Evolutionary conservation across 441 rosid species (phyloP), one percentile per base, ranked within the genome.

Genomic region (Adansonia madagascariensis): DNA sequence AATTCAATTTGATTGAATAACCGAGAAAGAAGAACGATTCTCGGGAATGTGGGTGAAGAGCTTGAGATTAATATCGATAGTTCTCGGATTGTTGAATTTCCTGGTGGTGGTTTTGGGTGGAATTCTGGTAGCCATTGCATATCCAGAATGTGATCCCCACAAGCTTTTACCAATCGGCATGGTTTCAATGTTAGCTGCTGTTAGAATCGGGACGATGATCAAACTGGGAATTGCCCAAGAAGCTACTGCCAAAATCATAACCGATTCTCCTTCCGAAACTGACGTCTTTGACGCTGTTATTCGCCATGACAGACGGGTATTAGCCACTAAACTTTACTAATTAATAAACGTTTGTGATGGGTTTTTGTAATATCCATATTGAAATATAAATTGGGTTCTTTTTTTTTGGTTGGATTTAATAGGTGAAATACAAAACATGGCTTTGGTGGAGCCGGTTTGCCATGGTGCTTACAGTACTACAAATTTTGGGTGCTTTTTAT

Each of bases 341-440:
- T 43, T 18, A 31, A 20, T 31, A 0, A 63, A 14, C 27, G 1
- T 41, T 60, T 39, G 67, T 61, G 41, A 31, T 47, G 18, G 8
- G 44, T 56, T 61, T 55, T 74, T 43, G 10, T 67, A 20, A 43
- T 39, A 9, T 18, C 3, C 47, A 63, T 74, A 3, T 53, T 59
- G 35, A 17, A 72, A 52, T 63, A 63, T 60, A 44, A 74, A 67
- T 17, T 60, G 68, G 55, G n/a, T 17, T 43, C 1, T 65, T 64
- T 43, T 65, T 50, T 52, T 53, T 17, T 66, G 71, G 62, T 77
- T 15, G 46, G 71, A 31, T 46, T 80, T 78, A 55, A 77, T 91
- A 94, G 97, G 73, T 85, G 62, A 90, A 87, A 84, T 95, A 95
- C 84, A 89, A 83, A 85, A 84, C 85, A 27, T 95, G 97, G 99